Evolutionary conservation across 768 basidiomycete species (phyloP).

Genomic region (Rubroboletus satanas): DNA sequence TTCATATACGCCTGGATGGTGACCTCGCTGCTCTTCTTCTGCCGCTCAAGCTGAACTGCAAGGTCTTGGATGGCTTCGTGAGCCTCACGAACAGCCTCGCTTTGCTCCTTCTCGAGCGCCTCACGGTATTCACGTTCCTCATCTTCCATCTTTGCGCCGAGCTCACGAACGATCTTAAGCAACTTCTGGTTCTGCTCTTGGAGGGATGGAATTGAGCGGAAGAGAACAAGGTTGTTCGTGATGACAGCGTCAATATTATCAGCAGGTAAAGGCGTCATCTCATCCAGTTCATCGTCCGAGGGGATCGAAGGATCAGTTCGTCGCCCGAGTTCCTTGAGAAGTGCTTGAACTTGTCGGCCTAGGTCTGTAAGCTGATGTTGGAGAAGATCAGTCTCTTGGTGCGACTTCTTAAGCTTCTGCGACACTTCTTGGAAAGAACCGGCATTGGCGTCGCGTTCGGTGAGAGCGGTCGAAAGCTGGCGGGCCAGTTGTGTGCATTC

Average conservation of each 20-base stretch:
- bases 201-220: constrained; percentile 72
- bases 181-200: constrained; percentile 92
- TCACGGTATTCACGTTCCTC: constrained; percentile 77
- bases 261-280: constrained; percentile 43
- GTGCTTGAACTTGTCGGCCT: constrained; percentile 75
- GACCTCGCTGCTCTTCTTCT: constrained; percentile 66
- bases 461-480: constrained; percentile 71
- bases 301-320: constrained; percentile 80
- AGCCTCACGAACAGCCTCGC: constrained; percentile 80
- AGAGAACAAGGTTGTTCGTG: constrained; percentile 83
- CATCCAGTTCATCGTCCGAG: constrained; percentile 56
- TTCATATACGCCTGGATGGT: constrained; percentile 78
- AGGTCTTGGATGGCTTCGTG: constrained; percentile 82
- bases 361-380: constrained; percentile 78
- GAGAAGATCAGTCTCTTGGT: constrained; percentile 62
- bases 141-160: constrained; percentile 80
- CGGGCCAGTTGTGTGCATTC: constrained; percentile 78
- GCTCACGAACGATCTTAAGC: constrained; percentile 74
- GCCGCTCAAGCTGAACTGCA: constrained; percentile 70
- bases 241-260: constrained; percentile 75
- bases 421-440: constrained; percentile 52
- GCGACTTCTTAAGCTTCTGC: constrained; percentile 58
- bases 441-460: constrained; percentile 68
- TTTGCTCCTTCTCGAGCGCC: constrained; percentile 67
- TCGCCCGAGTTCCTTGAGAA: constrained; percentile 78